Evolutionary conservation across 495 filamentous ascomycete genomes (phyloP).

Genomic region (Sporormia fimetaria): DNA sequence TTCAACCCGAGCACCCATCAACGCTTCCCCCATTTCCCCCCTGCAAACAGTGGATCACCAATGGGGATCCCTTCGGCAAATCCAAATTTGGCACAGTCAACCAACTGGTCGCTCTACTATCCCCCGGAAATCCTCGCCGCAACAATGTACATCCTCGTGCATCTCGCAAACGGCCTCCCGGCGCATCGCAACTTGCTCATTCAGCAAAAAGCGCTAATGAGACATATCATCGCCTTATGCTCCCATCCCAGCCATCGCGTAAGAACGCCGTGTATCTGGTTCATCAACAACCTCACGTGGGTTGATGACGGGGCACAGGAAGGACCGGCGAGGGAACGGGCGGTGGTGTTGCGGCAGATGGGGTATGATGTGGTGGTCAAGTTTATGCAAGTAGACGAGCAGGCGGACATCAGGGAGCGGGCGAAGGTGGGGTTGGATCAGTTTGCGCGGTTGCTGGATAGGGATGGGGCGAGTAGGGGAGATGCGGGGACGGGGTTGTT

Average conservation of each 20-base stretch:
- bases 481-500: constrained; percentile 3
- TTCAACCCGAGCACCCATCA: not conserved
- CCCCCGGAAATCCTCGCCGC: constrained; percentile 57
- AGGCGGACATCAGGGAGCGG: constrained; percentile 71
- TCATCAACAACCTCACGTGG: constrained; percentile 74
- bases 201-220: constrained; percentile 47
- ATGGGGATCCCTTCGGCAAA: too few relatives aligned
- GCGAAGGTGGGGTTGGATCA: constrained; percentile 68
- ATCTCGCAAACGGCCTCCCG: constrained; percentile 70
- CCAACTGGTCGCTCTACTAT: constrained; percentile 15
- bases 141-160: constrained; percentile 65
- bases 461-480: not conserved
- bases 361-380: constrained; percentile 56
- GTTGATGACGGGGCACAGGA: constrained; percentile 59
- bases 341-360: constrained; percentile 52
- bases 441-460: constrained; percentile 36
- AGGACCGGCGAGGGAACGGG: constrained; percentile 49
- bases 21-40: not conserved
- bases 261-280: constrained; percentile 62
- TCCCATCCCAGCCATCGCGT: constrained; percentile 58
- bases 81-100: not conserved
- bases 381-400: constrained; percentile 58
- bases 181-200: constrained; percentile 67
- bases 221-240: constrained; percentile 46
- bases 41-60: too few relatives aligned